These are phyloP conservation scores for Rubia occidens DNA, from an alignment of 305 asterid species.

Conservation along the genomic window DNA sequence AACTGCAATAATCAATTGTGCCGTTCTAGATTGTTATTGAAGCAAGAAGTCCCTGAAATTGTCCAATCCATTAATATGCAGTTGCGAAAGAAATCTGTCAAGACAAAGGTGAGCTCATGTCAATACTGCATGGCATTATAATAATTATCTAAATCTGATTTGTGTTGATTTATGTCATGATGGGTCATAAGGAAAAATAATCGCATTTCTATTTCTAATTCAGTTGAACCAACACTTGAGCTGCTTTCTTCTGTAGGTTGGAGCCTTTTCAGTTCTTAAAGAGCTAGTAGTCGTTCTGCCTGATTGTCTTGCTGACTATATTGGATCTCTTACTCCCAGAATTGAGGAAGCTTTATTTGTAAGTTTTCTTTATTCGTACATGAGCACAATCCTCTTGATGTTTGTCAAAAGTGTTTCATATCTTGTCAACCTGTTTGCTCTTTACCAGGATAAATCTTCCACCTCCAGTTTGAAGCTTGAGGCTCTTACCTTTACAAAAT, in stretches of 20 bases:
- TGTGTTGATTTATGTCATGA: not conserved
- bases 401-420: slow-evolving; percentile 10
- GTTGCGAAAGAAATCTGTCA: slow-evolving; percentile 85
- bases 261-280: slow-evolving; percentile 91
- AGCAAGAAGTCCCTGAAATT: slow-evolving; percentile 95
- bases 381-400: slow-evolving; percentile 10
- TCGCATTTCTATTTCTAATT: slow-evolving; percentile 10
- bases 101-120: slow-evolving; percentile 64
- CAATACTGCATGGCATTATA: not conserved
- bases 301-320: slow-evolving; percentile 97
- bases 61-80: slow-evolving; percentile 89
- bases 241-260: slow-evolving; percentile 51
- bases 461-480: slow-evolving; percentile 95
- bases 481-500: slow-evolving; percentile 92
- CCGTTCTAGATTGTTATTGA: slow-evolving; percentile 87
- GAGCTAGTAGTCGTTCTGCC: slow-evolving; percentile 93
- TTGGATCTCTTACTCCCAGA: slow-evolving; percentile 93
- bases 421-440: slow-evolving; percentile 13
- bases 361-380: slow-evolving; percentile 27
- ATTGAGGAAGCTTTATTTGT: slow-evolving; percentile 92
- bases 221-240: slow-evolving; percentile 7
- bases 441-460: slow-evolving; percentile 84
- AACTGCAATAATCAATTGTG: slow-evolving; percentile 15
- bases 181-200: not conserved
- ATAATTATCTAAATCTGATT: not conserved